These are phyloP conservation scores for Heteromeles arbutifolia DNA, from an alignment of 306 rosid species.

Conservation along the genomic window DNA sequence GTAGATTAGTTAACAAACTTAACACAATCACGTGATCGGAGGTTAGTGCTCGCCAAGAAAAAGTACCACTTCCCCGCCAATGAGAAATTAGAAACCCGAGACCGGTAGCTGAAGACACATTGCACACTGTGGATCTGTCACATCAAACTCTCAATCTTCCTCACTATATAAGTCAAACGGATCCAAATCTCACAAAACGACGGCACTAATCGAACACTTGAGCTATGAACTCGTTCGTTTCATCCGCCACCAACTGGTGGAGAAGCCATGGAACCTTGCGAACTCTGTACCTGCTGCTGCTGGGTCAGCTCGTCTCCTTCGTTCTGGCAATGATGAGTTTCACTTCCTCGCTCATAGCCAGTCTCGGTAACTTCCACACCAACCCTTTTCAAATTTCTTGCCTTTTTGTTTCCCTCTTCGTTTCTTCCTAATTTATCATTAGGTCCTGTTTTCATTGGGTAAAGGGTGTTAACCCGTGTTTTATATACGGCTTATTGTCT, in stretches of 20 bases:
- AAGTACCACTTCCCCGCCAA: neutral
- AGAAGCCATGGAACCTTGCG: constrained; percentile 12
- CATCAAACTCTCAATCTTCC: neutral
- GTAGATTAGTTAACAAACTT: too few relatives aligned
- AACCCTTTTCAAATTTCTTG: neutral
- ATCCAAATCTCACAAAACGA: neutral
- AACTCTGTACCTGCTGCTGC: constrained; percentile 28
- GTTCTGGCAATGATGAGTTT: constrained; percentile 41
- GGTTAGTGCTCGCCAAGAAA: neutral
- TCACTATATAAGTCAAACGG: neutral
- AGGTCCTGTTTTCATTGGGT: too few relatives aligned
- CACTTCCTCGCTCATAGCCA: constrained; percentile 53
- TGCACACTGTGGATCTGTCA: neutral
- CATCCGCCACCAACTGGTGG: constrained; percentile 18
- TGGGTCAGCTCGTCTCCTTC: constrained; percentile 58
- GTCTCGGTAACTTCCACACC: constrained; percentile 25
- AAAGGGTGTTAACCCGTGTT: too few relatives aligned
- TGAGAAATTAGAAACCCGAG: neutral
- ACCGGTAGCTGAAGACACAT: neutral
- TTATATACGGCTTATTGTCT: too few relatives aligned
- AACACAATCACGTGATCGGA: neutral
- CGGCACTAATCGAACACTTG: neutral
- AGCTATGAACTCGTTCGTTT: constrained; percentile 20
- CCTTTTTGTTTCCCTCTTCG: too few relatives aligned
- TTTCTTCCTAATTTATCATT: neutral